Evolutionary conservation across 2,329 filamentous ascomycete genomes (phyloP).

Genomic region (Monosporascus sp.): DNA sequence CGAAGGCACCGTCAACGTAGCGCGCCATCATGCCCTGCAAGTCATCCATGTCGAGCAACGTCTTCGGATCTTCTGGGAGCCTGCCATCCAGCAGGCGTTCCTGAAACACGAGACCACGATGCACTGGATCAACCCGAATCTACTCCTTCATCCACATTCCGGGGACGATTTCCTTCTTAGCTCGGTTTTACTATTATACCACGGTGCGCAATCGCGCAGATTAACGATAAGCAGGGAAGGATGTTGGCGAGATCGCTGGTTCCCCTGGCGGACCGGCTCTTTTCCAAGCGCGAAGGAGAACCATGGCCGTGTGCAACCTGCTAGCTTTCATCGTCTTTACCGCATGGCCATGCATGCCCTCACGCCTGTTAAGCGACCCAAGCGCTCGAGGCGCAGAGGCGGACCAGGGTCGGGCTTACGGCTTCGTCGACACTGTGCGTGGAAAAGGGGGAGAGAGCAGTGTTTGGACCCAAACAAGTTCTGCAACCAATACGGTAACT

Average conservation of each 20-base stretch:
- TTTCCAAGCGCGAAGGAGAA: constrained; percentile 52
- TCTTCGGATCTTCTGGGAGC: constrained; percentile 61
- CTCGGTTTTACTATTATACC: constrained; percentile 64
- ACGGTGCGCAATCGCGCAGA: constrained; percentile 42
- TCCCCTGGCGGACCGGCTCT: constrained; percentile 37
- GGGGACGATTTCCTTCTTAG: constrained; percentile 63
- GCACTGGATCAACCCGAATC: constrained; percentile 64
- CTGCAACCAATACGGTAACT: constrained; percentile 67
- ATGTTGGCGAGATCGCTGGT: constrained; percentile 2
- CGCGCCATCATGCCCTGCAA: constrained; percentile 63
- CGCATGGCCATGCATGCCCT: constrained; percentile 61
- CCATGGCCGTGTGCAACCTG: constrained; percentile 58
- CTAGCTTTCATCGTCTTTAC: constrained; percentile 57
- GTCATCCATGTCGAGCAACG: constrained; percentile 61
- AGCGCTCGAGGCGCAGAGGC: constrained; percentile 50
- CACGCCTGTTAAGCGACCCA: constrained; percentile 52
- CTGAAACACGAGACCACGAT: constrained; percentile 49
- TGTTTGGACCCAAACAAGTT: constrained; percentile 67
- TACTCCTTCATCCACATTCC: constrained; percentile 78
- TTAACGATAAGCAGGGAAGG: constrained; percentile 5
- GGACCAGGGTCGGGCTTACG: constrained; percentile 53
- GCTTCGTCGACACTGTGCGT: constrained; percentile 59
- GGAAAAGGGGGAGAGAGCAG: constrained; percentile 53
- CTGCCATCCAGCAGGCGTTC: constrained; percentile 41
- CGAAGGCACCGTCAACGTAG: constrained; percentile 62